Conservation (phyloP, 345 rosid genomes). For the Capsella bursapastoris region DNA sequence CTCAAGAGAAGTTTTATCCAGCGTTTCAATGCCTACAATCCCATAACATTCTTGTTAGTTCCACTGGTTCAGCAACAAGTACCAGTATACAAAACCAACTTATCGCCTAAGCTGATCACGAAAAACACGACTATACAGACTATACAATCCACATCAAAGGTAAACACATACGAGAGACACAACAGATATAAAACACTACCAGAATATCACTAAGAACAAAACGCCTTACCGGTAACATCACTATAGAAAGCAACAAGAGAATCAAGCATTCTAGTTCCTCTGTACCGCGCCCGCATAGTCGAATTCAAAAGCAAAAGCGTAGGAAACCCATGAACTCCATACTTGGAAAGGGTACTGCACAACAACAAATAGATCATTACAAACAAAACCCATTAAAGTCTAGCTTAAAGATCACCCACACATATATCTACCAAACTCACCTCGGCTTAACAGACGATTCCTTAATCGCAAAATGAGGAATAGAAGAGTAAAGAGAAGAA, state of each 20-base stretch:
- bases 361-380: conserved; percentile 24
- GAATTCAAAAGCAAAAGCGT: conserved; percentile 84
- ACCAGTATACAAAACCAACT: not conserved
- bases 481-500: conserved; percentile 67
- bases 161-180: not conserved
- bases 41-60: conserved; percentile 22
- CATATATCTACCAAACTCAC: conserved; percentile 41
- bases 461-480: conserved; percentile 78
- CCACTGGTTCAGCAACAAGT: conserved; percentile 8
- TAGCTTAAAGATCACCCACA: not conserved
- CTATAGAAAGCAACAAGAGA: conserved; percentile 76
- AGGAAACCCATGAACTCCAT: conserved; percentile 96
- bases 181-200: not conserved
- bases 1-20: conserved; percentile 49
- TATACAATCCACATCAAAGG: not conserved
- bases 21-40: conserved; percentile 48
- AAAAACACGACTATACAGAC: not conserved
- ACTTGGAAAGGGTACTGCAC: conserved; percentile 86
- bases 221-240: conserved; percentile 68
- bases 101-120: not conserved
- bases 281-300: conserved; percentile 66
- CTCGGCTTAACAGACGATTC: conserved; percentile 90
- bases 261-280: conserved; percentile 70
- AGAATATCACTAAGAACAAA: not conserved
- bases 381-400: not conserved